Base-by-base conservation (phyloP, 2,329 filamentous ascomycete genomes). In the Claviceps sp. region DNA sequence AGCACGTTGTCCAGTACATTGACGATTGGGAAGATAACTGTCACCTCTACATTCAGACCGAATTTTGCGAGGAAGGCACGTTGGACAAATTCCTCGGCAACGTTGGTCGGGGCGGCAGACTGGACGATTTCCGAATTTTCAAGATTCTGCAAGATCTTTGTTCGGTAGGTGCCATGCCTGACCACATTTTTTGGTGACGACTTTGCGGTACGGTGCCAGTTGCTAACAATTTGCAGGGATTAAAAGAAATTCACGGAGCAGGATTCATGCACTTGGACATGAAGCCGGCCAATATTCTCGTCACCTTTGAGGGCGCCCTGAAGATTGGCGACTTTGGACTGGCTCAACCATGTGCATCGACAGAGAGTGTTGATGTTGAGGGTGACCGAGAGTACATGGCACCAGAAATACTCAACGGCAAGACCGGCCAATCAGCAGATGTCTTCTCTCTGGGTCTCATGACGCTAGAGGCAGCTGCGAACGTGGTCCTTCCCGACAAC, bases 101-200 rank as follows among this genome's bases (percentile, higher is more conserved):
- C 53, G 81, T 88, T 55, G 93, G 93, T 24, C 77, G 84, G 55
- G 88, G 86, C 64, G 90, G 88, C 47, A 81, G 91, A 59, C 71
- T 98, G 58, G 93, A 98, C 67, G 93, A 97, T 66, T 98, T 98
- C 70, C 81, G 93, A 55, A 96, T 97, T 67, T 98, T 93, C 88
- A 98, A 98, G 72, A 91, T 97, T 53, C 72, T 97, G 60, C 78
- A 95, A 43, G 93, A 98, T 66, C 70, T 95, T 54, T 79, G 84
- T 61, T 72, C 85, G 74, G 88, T 93, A 79, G 70, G 85, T 74
- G 46, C 2, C 41, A 20, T 41, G 11, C n/a, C 13, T n/a, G 6
- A 6, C 24, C n/a, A 14, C 14, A 20, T 40, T 38, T 16, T 51
- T 46, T 34, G 30, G 8, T 14, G n/a, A 20, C 20, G 13, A 50